Evolutionary conservation across 2,329 filamentous ascomycete species (phyloP).

Genomic region (Pseudophaeomoniella oleicola): DNA sequence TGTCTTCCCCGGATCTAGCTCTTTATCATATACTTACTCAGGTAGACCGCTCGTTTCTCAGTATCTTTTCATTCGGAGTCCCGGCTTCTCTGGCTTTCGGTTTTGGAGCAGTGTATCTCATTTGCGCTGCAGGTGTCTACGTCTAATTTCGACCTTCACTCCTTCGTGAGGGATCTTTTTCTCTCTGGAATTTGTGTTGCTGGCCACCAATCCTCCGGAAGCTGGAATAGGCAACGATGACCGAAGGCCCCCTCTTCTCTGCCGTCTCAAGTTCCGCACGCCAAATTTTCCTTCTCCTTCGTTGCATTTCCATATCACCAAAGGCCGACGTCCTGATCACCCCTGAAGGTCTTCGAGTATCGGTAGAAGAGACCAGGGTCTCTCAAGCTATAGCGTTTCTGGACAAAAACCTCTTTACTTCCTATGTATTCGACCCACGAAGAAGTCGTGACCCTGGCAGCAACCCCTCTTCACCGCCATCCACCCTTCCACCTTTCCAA

Average conservation of each 20-base stretch:
- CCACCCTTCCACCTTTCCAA: conserved; percentile 56
- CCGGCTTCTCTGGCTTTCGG: conserved; percentile 81
- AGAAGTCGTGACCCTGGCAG: conserved; percentile 17
- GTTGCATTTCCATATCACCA: conserved; percentile 46
- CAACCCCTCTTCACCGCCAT: conserved; percentile 23
- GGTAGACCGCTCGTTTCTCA: conserved; percentile 66
- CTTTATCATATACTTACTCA: too few species aligned
- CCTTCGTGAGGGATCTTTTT: neutral
- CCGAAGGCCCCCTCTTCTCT: conserved; percentile 36
- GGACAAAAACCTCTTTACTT: conserved; percentile 76
- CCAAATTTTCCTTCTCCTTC: conserved; percentile 44
- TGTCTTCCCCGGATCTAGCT: too few species aligned
- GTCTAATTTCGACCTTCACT: conserved; percentile 60
- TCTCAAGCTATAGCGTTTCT: conserved; percentile 87
- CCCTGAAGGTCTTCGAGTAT: conserved; percentile 71
- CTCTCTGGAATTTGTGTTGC: neutral
- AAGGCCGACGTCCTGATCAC: conserved; percentile 60
- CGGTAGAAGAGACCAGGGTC: conserved; percentile 72
- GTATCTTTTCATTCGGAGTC: conserved; percentile 61
- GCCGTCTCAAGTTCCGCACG: conserved; percentile 48
- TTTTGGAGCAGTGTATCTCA: conserved; percentile 93
- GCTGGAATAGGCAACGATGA: conserved; percentile 6
- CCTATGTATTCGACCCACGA: conserved; percentile 54
- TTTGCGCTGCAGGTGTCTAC: conserved; percentile 97
- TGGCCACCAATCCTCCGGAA: neutral